Evolutionary conservation across 2,329 filamentous ascomycete species (phyloP).

Genomic region (Podosphaera fusca): DNA sequence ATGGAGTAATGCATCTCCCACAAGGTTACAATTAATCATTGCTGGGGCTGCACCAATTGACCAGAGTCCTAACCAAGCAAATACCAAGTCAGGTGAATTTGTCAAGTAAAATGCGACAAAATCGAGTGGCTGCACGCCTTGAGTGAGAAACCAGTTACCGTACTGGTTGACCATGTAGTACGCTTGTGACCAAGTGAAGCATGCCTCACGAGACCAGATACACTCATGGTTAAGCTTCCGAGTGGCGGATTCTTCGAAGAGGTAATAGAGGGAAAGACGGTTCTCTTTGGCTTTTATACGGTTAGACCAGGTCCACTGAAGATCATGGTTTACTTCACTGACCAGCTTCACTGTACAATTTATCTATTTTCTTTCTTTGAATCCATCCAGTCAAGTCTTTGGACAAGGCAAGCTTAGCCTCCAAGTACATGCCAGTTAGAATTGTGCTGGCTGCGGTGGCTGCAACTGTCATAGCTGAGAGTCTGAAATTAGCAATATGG

Average conservation of each 20-base stretch:
- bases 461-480: constrained; percentile 5
- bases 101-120: constrained; percentile 43
- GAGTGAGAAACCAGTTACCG: constrained; percentile 34
- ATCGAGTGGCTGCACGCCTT: constrained; percentile 34
- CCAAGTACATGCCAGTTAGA: constrained; percentile 31
- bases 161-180: constrained; percentile 34
- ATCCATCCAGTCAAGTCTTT: constrained; percentile 34
- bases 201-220: constrained; percentile 42
- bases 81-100: constrained; percentile 44
- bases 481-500: no score
- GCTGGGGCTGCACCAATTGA: constrained; percentile 45
- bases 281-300: constrained; percentile 19
- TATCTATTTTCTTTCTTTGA: constrained; percentile 20
- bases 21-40: constrained; percentile 48
- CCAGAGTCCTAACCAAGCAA: constrained; percentile 40
- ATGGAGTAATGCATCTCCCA: constrained; percentile 38
- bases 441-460: constrained; percentile 15
- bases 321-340: constrained; percentile 7
- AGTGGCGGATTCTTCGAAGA: constrained; percentile 33
- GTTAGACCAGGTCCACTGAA: neutral
- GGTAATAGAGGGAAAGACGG: constrained; percentile 38
- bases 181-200: constrained; percentile 34
- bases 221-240: constrained; percentile 29
- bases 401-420: constrained; percentile 44
- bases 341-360: constrained; percentile 26